A percentile compares a stretch with the other conserved stretches of the same genome.
Conservation (phyloP, 495 filamentous ascomycete species). For the Penicillium maclennaniae region DNA sequence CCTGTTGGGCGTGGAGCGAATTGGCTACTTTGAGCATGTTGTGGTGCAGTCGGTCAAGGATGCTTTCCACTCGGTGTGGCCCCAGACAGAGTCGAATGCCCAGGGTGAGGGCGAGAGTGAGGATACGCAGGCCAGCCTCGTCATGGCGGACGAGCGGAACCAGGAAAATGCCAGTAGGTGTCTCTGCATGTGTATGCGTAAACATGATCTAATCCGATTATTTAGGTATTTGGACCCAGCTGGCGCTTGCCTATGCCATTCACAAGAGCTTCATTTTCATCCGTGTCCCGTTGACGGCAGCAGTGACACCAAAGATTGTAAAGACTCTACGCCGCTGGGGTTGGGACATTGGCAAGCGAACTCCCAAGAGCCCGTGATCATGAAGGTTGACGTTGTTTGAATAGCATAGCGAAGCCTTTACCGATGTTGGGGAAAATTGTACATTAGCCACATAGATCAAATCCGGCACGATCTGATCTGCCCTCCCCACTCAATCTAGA, state of each 20-base stretch:
- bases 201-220: neutral
- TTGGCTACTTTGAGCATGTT: conserved; percentile 60
- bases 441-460: conserved; percentile 40
- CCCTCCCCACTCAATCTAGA: conserved; percentile 28
- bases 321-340: conserved; percentile 82
- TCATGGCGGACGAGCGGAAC: conserved; percentile 31
- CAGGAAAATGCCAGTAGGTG: conserved; percentile 50
- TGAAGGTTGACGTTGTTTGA: conserved; percentile 6
- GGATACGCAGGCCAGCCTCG: conserved; percentile 5
- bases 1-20: conserved; percentile 75
- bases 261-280: conserved; percentile 98
- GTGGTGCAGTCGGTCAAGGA: conserved; percentile 37
- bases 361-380: conserved; percentile 39
- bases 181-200: neutral
- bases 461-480: conserved; percentile 17
- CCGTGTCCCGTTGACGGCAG: conserved; percentile 83
- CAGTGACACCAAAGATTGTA: conserved; percentile 87
- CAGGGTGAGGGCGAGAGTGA: conserved; percentile 14
- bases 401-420: conserved; percentile 28
- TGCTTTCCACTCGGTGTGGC: conserved; percentile 26
- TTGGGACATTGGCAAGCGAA: conserved; percentile 65
- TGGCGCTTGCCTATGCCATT: conserved; percentile 92
- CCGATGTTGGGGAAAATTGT: conserved; percentile 24
- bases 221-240: conserved; percentile 75
- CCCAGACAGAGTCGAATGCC: conserved; percentile 6